phyloP scores from a whole-genome alignment of 192 early-diverging fungal genomes.

The Coemansia sp. region DNA sequence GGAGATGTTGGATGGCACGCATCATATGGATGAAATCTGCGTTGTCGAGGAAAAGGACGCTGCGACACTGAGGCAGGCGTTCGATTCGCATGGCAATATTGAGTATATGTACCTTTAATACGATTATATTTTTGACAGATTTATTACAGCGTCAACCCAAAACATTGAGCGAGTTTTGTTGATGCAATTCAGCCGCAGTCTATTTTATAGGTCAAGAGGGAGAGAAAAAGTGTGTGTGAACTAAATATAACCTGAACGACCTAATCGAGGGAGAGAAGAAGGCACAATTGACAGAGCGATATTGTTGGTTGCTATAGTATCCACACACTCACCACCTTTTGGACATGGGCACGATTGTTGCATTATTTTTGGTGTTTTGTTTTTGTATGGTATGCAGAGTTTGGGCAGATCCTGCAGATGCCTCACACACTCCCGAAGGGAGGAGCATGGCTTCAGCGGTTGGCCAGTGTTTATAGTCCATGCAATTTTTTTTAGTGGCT shows the following conservation, averaged over 20 bases:
- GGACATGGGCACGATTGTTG: constrained; percentile 1
- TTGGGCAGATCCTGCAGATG: constrained; percentile 6
- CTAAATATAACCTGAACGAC: neutral
- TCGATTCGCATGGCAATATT: constrained; percentile 33
- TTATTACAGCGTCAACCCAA: neutral
- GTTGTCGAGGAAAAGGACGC: constrained; percentile 27
- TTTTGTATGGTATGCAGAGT: neutral
- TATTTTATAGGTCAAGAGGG: neutral
- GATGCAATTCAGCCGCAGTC: neutral
- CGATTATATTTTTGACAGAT: neutral
- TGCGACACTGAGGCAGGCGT: constrained; percentile 16
- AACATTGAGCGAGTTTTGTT: neutral
- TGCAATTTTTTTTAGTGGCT: neutral
- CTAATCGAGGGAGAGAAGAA: neutral
- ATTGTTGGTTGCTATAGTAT: neutral
- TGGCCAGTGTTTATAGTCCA: constrained; percentile 1
- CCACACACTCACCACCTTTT: constrained; percentile 4
- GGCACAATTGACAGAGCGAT: neutral
- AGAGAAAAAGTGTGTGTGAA: neutral
- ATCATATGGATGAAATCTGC: constrained; percentile 56
- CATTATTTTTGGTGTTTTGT: neutral
- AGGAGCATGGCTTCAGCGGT: neutral
- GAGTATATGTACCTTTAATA: constrained; percentile 37
- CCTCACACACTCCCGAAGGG: neutral
- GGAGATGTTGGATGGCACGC: constrained; percentile 46